These are phyloP conservation scores for Xerocomellus intermedius DNA, from an alignment of 768 basidiomycete genomes.

Conservation along the genomic window DNA sequence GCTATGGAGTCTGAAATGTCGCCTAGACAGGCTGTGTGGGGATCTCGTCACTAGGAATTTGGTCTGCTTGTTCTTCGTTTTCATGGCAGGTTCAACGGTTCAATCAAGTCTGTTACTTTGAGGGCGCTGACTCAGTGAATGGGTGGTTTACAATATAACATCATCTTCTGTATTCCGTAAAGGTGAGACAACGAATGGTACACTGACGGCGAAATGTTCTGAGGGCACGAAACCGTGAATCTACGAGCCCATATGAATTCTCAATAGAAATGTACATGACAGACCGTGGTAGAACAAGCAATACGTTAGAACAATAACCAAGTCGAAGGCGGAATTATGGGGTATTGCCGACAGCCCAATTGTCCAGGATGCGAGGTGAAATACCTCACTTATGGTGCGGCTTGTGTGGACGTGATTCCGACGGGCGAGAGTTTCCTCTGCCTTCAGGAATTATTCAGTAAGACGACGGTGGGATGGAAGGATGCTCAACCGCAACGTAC, in stretches of 20 bases:
- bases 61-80: slow-evolving; percentile 88
- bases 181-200: no score
- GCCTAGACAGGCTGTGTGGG: no score
- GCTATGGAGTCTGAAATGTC: no score
- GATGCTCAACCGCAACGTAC: slow-evolving; percentile 12
- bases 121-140: no score
- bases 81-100: slow-evolving; percentile 54
- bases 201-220: neutral
- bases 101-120: neutral
- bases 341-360: no score
- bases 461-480: neutral
- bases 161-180: no score
- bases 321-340: neutral
- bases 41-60: slow-evolving; percentile 85
- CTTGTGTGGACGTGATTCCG: slow-evolving; percentile 1
- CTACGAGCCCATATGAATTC: neutral
- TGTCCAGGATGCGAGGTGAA: neutral
- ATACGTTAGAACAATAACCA: neutral
- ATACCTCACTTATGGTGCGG: neutral
- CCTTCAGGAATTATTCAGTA: slow-evolving; percentile 12
- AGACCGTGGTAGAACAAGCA: neutral
- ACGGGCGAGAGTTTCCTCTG: slow-evolving; percentile 19
- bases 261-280: neutral
- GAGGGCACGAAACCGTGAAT: neutral
- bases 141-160: no score